Evolutionary conservation across 257 asterid species (phyloP).

Genomic region (Penstemon barbatus): DNA sequence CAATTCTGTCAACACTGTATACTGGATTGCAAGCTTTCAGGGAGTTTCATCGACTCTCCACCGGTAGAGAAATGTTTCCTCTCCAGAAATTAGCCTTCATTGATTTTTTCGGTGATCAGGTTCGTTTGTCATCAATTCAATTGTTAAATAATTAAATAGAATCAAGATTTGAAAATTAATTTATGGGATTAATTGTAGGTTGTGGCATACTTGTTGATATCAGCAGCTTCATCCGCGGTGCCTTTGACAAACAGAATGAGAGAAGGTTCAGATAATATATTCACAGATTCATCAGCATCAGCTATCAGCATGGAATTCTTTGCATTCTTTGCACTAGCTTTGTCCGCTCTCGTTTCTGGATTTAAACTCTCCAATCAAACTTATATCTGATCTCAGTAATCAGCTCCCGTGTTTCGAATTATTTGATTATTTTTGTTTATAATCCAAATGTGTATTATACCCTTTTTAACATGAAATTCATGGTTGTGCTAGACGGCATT

Average conservation of each 20-base stretch:
- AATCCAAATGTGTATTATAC: constrained; percentile 9
- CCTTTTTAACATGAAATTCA: constrained; percentile 20
- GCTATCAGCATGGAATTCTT: constrained; percentile 80
- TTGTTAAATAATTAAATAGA: too few species aligned
- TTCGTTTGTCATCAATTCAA: constrained; percentile 10
- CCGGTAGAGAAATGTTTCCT: constrained; percentile 38
- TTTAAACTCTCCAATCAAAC: constrained; percentile 69
- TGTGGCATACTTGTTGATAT: constrained; percentile 70
- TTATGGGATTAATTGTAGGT: constrained; percentile 54
- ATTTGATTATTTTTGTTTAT: constrained; percentile 28
- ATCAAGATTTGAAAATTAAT: not conserved
- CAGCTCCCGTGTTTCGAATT: not conserved
- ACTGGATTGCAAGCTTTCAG: constrained; percentile 61
- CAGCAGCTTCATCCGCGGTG: constrained; percentile 87
- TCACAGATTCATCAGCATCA: constrained; percentile 83
- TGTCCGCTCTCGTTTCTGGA: constrained; percentile 80
- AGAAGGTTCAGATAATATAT: constrained; percentile 68
- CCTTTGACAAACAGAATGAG: constrained; percentile 80
- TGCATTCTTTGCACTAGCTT: constrained; percentile 67
- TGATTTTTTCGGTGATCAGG: constrained; percentile 87
- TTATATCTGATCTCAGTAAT: constrained; percentile 53
- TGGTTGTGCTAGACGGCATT: not conserved
- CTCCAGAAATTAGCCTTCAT: constrained; percentile 33
- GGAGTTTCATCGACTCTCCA: constrained; percentile 49
- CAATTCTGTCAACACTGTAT: constrained; percentile 70